These are phyloP conservation scores for Dispira parvispora DNA, from an alignment of 192 early-diverging fungal species.

Conservation along the genomic window DNA sequence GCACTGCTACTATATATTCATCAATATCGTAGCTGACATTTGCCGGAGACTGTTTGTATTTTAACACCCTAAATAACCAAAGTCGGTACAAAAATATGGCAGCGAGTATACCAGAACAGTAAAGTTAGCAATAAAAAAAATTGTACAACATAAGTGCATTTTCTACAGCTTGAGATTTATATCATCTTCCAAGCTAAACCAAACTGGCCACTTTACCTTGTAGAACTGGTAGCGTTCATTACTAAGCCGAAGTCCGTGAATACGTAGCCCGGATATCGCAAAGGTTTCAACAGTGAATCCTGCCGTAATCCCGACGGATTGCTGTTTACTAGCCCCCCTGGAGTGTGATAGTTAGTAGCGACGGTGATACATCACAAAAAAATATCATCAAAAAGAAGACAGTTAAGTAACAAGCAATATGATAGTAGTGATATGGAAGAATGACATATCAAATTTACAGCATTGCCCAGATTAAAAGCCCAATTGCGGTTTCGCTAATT, in stretches of 20 bases:
- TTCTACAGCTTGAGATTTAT: background rate
- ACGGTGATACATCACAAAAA: background rate
- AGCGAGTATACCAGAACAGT: background rate
- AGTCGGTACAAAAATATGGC: background rate
- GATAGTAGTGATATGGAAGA: background rate
- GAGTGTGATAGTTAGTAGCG: background rate
- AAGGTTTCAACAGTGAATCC: background rate
- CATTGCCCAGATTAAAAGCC: background rate
- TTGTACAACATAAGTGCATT: background rate
- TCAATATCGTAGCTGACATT: slow-evolving; percentile 5
- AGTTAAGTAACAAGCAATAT: background rate
- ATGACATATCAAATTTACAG: background rate
- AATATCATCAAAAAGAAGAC: background rate
- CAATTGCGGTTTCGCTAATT: background rate
- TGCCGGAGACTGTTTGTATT: background rate
- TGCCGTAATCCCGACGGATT: background rate
- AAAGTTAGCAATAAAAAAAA: background rate
- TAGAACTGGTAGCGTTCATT: slow-evolving; percentile 7
- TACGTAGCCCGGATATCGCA: slow-evolving; percentile 2
- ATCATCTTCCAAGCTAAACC: background rate
- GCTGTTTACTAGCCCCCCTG: background rate
- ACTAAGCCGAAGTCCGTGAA: background rate
- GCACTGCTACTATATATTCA: background rate
- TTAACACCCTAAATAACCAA: slow-evolving; percentile 5
- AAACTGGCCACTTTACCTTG: slow-evolving; percentile 8